Conservation (phyloP, 1,284 basidiomycete species). For the Microbotryum lychnidis-dioicae region DNA sequence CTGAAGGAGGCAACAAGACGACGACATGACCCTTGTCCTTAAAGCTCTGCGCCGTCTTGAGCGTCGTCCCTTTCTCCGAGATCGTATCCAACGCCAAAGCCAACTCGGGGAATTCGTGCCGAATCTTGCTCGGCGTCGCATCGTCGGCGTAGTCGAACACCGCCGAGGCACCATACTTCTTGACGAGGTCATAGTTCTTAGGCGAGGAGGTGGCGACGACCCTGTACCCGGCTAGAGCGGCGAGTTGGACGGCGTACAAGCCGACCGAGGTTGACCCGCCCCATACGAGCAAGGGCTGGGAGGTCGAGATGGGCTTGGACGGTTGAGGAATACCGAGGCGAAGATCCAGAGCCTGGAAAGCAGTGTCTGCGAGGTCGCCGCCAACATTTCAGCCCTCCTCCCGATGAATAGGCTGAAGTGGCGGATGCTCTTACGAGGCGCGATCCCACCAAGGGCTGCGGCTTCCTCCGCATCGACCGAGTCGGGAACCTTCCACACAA, state of each 20-base stretch:
- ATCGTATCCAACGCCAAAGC: conserved; percentile 30
- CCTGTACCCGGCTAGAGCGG: conserved; percentile 50
- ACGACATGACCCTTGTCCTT: conserved; percentile 23
- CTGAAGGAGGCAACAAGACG: conserved; percentile 22
- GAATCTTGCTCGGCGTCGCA: conserved; percentile 20
- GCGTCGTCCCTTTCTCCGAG: conserved; percentile 28
- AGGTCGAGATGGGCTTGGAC: conserved; percentile 38
- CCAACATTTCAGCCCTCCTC: background rate
- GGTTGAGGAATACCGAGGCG: conserved; percentile 36
- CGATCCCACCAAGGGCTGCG: conserved; percentile 40
- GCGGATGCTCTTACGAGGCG: conserved; percentile 11
- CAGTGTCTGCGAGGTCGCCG: conserved; percentile 35
- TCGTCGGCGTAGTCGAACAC: conserved; percentile 19
- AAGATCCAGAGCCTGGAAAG: conserved; percentile 41
- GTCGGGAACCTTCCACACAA: conserved; percentile 38
- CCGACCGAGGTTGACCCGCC: conserved; percentile 46
- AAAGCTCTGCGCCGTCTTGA: conserved; percentile 15
- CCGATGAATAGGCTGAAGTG: background rate
- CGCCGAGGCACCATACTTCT: conserved; percentile 50
- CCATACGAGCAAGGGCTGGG: conserved; percentile 44
- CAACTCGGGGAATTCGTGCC: conserved; percentile 19
- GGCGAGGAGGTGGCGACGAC: conserved; percentile 51
- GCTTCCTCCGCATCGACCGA: conserved; percentile 47
- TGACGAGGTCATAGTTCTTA: conserved; percentile 46
- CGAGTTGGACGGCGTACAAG: conserved; percentile 51